Base-by-base conservation (phyloP, 345 rosid species). In the Hevea brasiliensis region DNA sequence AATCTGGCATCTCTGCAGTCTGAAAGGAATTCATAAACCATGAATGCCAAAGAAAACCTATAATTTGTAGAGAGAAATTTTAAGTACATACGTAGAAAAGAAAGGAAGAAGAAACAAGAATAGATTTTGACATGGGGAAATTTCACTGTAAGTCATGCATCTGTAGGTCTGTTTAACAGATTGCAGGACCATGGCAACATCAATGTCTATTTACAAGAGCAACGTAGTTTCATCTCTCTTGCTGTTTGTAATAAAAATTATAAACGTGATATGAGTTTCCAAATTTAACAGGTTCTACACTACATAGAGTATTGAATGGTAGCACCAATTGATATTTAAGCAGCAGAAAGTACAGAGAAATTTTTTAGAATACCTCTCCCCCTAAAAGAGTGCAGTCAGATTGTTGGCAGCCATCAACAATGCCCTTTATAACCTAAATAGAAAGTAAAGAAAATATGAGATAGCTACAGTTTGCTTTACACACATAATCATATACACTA, bases 1-100 rank as follows among this genome's bases (percentile, higher is more conserved):
- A 92, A 70, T 82, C 91, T 0, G 98, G 98, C 99, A 92, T 95
- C 89, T 95, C 96, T 74, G 96, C 98, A 69, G 98, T 91, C 98
- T 95, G 74, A 64, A 79, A 78, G 65, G 42, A 63, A 70, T 56
- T 47, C 24, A 35, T 32, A 32, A 32, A 32, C 37, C 37, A 32
- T 32, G 2, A 32, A 32, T 37, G 54, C 62, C 21, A 29, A n/a
- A 60, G 56, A 2, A 58, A 45, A 75, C 3, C 29, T 58, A 1
- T 29, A 9, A 37, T 23, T 63, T 54, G n/a, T 29, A 45, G 48
- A 13, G 27, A 15, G 15, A 70, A 67, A 21, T 29, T 67, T 26
- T 21, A 47, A 2, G 44, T 24, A 29, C 0, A 66, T 21, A 1
- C n/a, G 32, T 54, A 35, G 6, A 27, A 67, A 68, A 10, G 45